Evolutionary conservation across 345 rosid species (phyloP), one percentile per base, ranked within the genome.

Genomic region (Citrus maxima): DNA sequence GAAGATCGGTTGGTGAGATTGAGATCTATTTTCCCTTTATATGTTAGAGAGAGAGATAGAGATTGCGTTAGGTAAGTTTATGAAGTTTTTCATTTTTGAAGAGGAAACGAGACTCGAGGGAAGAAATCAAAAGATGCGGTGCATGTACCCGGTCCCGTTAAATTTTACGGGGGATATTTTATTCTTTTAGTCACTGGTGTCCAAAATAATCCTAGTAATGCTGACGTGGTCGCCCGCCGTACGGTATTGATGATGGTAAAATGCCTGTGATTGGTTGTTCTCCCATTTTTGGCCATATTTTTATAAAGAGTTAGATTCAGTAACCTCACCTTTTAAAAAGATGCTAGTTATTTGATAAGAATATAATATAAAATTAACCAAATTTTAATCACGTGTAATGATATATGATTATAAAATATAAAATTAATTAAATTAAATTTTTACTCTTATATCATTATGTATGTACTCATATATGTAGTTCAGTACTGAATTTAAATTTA

Each of bases 381-480:
- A 10, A 40, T 2, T 2, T 40, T 40, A 40, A 40, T 40, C 40
- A 37, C 0, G 9, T 0, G 40, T 37, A 7, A 37, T 37, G 40
- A 37, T 6, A 42, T 3, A 42, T 0, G 16, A 42, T 0, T 40
- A 40, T 40, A 40, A 10, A 40, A 40, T 40, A 0, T 40, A 40
- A 9, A 10, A 40, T 40, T 40, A 40, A 40, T 40, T 40, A 10
- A 40, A 40, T 10, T 40, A 40, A 2, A 40, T 40, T 40, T 38
- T 40, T 40, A 40, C 2, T 40, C 13, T 40, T 10, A 9, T 10
- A 40, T 40, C 46, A 40, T 40, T 10, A 10, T 10, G 46, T 40
- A 40, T 40, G 46, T 5, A 35, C 7, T 0, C 37, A 35, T 5
- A 6, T 0, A 6, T 35, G 14, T 0, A 3, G 10, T 3, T 42